Percentiles rank a stretch among this genome's conserved stretches.
Evolutionary conservation across 2,329 filamentous ascomycete species (phyloP).

Genomic region (Calonectria montana): DNA sequence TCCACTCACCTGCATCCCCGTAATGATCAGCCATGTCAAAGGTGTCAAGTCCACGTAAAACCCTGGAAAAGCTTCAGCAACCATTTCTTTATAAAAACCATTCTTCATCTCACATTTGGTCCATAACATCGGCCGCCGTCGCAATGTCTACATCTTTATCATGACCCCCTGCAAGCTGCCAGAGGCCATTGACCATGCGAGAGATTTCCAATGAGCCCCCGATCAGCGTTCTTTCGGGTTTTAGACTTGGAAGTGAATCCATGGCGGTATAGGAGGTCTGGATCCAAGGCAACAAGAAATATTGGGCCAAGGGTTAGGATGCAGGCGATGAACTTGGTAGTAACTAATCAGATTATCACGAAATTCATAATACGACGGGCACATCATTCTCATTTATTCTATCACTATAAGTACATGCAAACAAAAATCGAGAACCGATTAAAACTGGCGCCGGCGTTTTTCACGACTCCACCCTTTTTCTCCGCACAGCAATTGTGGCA

Average conservation of each 20-base stretch:
- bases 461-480: not conserved
- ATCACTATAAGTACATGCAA: not conserved
- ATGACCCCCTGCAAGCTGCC: slow-evolving; percentile 1
- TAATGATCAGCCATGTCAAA: slow-evolving; percentile 9
- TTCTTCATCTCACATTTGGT: not conserved
- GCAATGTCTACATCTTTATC: slow-evolving; percentile 1
- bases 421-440: not conserved
- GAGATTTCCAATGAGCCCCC: not conserved
- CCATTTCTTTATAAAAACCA: too few species aligned
- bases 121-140: not conserved
- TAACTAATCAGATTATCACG: not conserved
- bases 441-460: not conserved
- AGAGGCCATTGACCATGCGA: not conserved
- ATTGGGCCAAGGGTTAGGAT: too few species aligned
- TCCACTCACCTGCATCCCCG: not conserved
- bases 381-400: not conserved
- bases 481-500: too few species aligned
- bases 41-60: not conserved
- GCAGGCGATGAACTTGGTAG: too few species aligned
- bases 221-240: not conserved
- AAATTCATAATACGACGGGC: too few species aligned
- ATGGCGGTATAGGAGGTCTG: not conserved
- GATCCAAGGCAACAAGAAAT: not conserved
- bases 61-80: not conserved
- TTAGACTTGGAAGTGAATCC: not conserved